phyloP scores from a whole-genome alignment of 1,284 basidiomycete genomes.

The Cryptococcus depauperatus region DNA sequence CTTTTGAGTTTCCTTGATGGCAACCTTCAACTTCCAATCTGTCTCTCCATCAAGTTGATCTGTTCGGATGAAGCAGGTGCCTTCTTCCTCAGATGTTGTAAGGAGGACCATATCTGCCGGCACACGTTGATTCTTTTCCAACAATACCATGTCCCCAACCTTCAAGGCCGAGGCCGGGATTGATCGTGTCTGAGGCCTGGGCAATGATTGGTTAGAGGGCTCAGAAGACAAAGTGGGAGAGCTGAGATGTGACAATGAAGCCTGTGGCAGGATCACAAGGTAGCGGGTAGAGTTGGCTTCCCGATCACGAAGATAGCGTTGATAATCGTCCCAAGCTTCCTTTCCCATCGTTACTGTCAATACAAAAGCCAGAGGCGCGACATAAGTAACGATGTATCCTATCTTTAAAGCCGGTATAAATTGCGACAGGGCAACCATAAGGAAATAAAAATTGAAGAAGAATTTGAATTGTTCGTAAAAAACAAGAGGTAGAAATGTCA shows the following conservation, averaged over 20 bases:
- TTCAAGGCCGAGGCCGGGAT: constrained; percentile 80
- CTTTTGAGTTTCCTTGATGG: constrained; percentile 74
- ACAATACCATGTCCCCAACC: constrained; percentile 81
- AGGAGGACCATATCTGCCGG: constrained; percentile 91
- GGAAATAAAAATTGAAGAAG: constrained; percentile 99
- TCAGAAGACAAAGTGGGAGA: constrained; percentile 34
- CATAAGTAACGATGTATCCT: constrained; percentile 91
- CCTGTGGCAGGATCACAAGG: constrained; percentile 60
- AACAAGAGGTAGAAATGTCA: constrained; percentile 91
- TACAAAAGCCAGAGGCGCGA: constrained; percentile 93
- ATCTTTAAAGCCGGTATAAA: constrained; percentile 95
- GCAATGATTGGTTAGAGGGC: constrained; percentile 20
- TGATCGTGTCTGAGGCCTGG: constrained; percentile 49
- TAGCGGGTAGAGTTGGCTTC: constrained; percentile 94
- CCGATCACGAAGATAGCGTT: constrained; percentile 78
- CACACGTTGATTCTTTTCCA: constrained; percentile 96
- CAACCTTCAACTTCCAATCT: constrained; percentile 95
- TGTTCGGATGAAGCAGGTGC: constrained; percentile 94
- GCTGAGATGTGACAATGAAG: constrained; percentile 31
- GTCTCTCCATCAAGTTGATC: constrained; percentile 99
- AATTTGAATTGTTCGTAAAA: constrained; percentile 99
- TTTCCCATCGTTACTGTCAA: constrained; percentile 94
- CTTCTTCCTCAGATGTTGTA: constrained; percentile 66
- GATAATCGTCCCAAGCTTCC: constrained; percentile 97
- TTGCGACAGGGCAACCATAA: constrained; percentile 91